These are phyloP conservation scores for Barnettozyma hawaiiensis DNA, from an alignment of 1,139 yeast genomes.

Conservation along the genomic window DNA sequence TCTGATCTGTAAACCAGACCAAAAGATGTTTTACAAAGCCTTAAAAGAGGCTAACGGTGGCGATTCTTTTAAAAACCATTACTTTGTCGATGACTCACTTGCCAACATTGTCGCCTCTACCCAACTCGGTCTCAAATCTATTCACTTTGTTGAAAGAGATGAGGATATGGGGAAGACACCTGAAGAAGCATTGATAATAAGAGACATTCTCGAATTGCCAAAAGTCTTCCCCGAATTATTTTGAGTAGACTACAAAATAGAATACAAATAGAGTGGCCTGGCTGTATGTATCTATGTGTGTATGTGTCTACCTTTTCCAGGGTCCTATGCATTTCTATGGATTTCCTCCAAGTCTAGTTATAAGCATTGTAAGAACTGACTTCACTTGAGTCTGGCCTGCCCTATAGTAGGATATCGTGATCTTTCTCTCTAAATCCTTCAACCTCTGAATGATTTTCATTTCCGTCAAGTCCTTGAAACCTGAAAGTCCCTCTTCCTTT, in stretches of 20 bases:
- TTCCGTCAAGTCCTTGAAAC: not conserved
- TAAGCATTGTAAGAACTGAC: slow-evolving; percentile 3
- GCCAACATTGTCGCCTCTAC: slow-evolving; percentile 46
- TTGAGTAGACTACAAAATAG: slow-evolving; percentile 7
- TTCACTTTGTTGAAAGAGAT: slow-evolving; percentile 37
- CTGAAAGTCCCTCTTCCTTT: not conserved
- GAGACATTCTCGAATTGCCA: slow-evolving; percentile 43
- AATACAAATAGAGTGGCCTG: no score
- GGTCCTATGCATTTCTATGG: not conserved
- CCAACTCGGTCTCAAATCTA: slow-evolving; percentile 40
- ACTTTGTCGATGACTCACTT: slow-evolving; percentile 81
- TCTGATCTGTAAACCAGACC: slow-evolving; percentile 83
- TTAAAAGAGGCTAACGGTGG: slow-evolving; percentile 39
- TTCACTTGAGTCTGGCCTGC: slow-evolving; percentile 7
- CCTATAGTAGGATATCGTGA: slow-evolving; percentile 5
- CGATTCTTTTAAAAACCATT: slow-evolving; percentile 40
- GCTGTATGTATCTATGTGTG: no score
- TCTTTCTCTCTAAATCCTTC: slow-evolving; percentile 6
- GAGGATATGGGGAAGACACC: slow-evolving; percentile 32
- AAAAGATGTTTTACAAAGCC: slow-evolving; percentile 49
- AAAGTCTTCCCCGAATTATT: slow-evolving; percentile 46
- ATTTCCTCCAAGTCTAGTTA: not conserved
- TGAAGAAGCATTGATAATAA: slow-evolving; percentile 39
- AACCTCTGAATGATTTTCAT: not conserved
- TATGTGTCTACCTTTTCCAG: not conserved